Evolutionary conservation across 176 grass and related monocot species (phyloP), one percentile per base, ranked within the genome.

Genomic region (Phyllostachys edulis): DNA sequence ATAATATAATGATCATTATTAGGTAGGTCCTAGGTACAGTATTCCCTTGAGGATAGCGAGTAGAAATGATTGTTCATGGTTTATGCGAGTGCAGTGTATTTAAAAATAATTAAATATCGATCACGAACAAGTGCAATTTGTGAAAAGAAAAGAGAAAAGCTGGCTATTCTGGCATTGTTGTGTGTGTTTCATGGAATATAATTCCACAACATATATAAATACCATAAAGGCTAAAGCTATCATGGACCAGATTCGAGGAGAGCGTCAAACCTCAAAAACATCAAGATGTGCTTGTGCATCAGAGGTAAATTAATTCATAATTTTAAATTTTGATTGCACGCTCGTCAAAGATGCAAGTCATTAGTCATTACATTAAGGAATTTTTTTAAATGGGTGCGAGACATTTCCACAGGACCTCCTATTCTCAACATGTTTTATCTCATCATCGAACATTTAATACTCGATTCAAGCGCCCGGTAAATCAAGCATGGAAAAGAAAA

Each of bases 21-120:
- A 73, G 38, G 38, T 39, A 59, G 17, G 63, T 24, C 49, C 14
- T 39, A 59, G 17, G 64, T 11, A 71, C 14, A 64, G 0, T 67
- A 59, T 61, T 60, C 38, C 21, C 64, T 67, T 44, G 63, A 69
- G 62, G 26, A 59, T 81, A 36, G 34, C 4, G 14, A 68, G 39
- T 67, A 49, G 40, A 49, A 69, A 87, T 69, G 12, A 49, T 50
- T 69, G 62, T 36, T 67, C 21, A 75, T 24, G n/a, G 49, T 38
- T 11, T 38, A 73, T 60, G 12, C 34, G 24, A 56, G 57, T 56
- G 9, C 15, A 64, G 3, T 38, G 15, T 12, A 57, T 36, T 67
- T 69, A 27, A 37, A 69, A 75, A 78, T 78, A 44, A 34, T 64
- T 64, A 73, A 52, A 52, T 73, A 52, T 47, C 9, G 81, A 87